These are phyloP conservation scores for Marchantia polymorpha DNA, from an alignment of 225 moss, liverwort and hornwort genomes.

Conservation along the genomic window DNA sequence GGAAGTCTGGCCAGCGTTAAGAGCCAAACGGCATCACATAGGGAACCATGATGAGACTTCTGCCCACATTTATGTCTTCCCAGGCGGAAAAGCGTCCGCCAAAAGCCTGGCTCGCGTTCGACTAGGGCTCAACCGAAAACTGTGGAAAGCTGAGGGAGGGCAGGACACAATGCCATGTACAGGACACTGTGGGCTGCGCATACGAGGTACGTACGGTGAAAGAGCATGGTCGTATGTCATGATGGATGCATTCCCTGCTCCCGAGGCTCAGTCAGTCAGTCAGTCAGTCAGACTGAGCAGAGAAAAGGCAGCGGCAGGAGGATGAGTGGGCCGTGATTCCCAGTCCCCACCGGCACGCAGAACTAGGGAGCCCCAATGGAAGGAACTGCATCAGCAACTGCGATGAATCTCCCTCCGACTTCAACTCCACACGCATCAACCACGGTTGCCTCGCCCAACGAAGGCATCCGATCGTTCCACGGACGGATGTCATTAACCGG, in stretches of 20 bases:
- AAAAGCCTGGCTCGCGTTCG: not conserved
- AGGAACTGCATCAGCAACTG: not conserved
- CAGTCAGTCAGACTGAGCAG: not conserved
- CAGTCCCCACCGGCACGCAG: too few species aligned
- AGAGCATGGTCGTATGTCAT: not conserved
- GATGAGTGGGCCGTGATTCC: too few species aligned
- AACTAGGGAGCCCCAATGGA: too few species aligned
- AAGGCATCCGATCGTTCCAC: too few species aligned
- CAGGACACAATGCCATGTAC: not conserved
- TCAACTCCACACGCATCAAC: not conserved
- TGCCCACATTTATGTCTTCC: not conserved
- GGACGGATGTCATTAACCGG: not conserved
- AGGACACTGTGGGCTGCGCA: not conserved
- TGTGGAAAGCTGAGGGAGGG: not conserved
- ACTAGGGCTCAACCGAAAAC: not conserved
- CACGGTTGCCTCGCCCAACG: too few species aligned
- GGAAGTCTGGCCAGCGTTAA: not conserved
- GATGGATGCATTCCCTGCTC: not conserved
- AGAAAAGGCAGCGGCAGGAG: too few species aligned
- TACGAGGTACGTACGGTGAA: not conserved
- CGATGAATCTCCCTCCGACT: not conserved
- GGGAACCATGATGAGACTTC: not conserved
- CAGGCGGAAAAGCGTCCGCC: not conserved
- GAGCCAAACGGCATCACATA: not conserved
- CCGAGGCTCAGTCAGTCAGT: not conserved